phyloP scores from a whole-genome alignment of 768 basidiomycete genomes.

The Auricularia sp. region DNA sequence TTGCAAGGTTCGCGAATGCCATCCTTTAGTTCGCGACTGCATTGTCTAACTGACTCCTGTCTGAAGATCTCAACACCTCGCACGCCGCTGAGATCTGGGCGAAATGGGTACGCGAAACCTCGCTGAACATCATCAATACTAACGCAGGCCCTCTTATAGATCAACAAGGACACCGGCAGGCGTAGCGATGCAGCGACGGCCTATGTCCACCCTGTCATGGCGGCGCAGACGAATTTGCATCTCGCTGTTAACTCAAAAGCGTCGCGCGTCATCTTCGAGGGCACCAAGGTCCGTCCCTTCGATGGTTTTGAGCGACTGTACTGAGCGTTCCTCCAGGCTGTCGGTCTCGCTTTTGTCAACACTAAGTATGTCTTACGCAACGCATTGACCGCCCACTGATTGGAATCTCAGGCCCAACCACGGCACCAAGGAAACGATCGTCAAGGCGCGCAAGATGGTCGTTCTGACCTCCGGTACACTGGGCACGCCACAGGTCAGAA shows the following conservation, averaged over 20 bases:
- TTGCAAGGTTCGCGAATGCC: background rate
- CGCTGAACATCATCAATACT: no score
- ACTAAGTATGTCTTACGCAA: background rate
- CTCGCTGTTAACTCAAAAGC: constrained; percentile 59
- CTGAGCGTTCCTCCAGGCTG: constrained; percentile 26
- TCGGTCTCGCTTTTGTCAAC: constrained; percentile 45
- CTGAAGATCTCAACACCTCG: constrained; percentile 42
- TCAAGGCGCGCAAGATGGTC: constrained; percentile 56
- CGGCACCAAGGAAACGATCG: constrained; percentile 9
- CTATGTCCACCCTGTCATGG: constrained; percentile 64
- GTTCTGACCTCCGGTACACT: constrained; percentile 58
- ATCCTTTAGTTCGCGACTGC: no score
- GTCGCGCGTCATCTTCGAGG: constrained; percentile 62
- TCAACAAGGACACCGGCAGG: constrained; percentile 63
- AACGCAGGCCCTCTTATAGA: constrained; percentile 13
- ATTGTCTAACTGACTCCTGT: no score
- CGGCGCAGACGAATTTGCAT: constrained; percentile 56
- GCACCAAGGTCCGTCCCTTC: constrained; percentile 30
- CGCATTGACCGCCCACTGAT: no score
- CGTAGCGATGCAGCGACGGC: constrained; percentile 64
- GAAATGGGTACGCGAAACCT: constrained; percentile 33
- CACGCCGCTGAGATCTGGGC: constrained; percentile 67
- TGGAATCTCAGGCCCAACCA: background rate
- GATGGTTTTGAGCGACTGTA: background rate
- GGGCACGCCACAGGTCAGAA: constrained; percentile 45